Evolutionary conservation across 2,329 filamentous ascomycete species (phyloP).

Genomic region (Tolypocladium tundrense): DNA sequence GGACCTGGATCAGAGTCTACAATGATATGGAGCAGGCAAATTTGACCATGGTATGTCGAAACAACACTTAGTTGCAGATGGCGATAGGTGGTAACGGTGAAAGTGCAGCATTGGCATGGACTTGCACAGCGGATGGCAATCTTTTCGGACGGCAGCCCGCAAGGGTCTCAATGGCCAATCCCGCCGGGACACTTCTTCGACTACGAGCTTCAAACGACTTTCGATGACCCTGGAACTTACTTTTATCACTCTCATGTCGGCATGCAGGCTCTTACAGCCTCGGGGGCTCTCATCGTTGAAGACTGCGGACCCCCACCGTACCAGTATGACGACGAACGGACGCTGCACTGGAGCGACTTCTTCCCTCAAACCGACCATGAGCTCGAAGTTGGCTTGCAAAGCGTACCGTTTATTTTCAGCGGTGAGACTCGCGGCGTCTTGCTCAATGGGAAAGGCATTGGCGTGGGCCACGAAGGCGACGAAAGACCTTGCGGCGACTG

Average conservation of each 20-base stretch:
- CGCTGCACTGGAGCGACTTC: conserved; percentile 45
- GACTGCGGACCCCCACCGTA: conserved; percentile 37
- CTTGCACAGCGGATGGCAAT: conserved; percentile 45
- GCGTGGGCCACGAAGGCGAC: background rate
- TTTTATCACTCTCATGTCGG: conserved; percentile 60
- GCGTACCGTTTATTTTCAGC: conserved; percentile 42
- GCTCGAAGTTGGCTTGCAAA: conserved; percentile 39
- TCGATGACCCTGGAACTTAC: conserved; percentile 49
- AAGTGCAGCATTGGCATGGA: conserved; percentile 54
- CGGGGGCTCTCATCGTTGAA: conserved; percentile 49
- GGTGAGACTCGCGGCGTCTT: conserved; percentile 38
- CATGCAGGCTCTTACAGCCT: conserved; percentile 48
- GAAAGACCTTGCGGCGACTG: conserved; percentile 2
- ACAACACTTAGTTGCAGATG: background rate
- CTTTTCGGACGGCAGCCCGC: conserved; percentile 53
- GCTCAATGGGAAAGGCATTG: conserved; percentile 10
- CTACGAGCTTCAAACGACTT: conserved; percentile 47
- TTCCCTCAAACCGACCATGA: conserved; percentile 42
- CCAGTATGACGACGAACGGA: conserved; percentile 50
- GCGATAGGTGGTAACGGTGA: background rate
- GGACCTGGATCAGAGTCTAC: conserved; percentile 47
- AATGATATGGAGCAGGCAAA: conserved; percentile 43
- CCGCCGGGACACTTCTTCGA: conserved; percentile 52
- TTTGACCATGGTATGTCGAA: conserved; percentile 38
- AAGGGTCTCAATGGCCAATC: conserved; percentile 55